Base-by-base conservation (phyloP, 129 eudicot species). In the Ambrosia trifida region DNA sequence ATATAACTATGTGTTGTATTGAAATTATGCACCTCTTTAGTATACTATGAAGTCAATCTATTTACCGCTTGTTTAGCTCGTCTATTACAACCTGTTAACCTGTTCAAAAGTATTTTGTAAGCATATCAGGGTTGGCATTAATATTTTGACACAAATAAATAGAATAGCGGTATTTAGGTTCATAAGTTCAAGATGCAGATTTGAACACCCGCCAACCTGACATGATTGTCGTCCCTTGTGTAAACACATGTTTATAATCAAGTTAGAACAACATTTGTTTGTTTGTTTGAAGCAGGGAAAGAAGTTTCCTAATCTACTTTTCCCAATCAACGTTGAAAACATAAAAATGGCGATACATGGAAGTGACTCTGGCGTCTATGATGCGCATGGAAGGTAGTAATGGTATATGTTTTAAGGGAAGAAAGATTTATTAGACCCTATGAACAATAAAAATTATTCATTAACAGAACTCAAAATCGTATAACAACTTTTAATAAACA, bases 321-420 rank as follows among this genome's bases (percentile, higher is more conserved):
- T 88, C 64, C 97, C 97, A 0, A 88, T 91, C 35, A 88, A 82
- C 73, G 78, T 91, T 46, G 81, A 82, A 70, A 84, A 91, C 75
- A 91, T 91, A 51, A 80, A 83, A 0, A 61, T 80, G 78, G 93
- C 85, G 56, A 91, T 84, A 49, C 97, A 91, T 74, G 85, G 88
- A 2, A 91, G 97, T 40, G 97, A 91, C 61, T 75, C 93, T 50
- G 97, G 90, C 56, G 89, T 86, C 54, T 91, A 88, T 67, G 97
- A 91, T 70, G 53, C 79, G 13, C 78, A 88, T 44, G 97, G 97
- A 82, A 91, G 97, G 97, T 90, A 80, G 47, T 43, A 9, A 43
- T 43, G 3, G 13, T 43, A 10, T 10, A 1, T 24, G 0, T 24
- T 24, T 24, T 0, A 24, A 24, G 28, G 1, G 28, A 24, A 24